Percentiles rank a stretch among this genome's conserved stretches.
Conservation (phyloP, 169 alveolate genomes). For the Neospora caninum region DNA sequence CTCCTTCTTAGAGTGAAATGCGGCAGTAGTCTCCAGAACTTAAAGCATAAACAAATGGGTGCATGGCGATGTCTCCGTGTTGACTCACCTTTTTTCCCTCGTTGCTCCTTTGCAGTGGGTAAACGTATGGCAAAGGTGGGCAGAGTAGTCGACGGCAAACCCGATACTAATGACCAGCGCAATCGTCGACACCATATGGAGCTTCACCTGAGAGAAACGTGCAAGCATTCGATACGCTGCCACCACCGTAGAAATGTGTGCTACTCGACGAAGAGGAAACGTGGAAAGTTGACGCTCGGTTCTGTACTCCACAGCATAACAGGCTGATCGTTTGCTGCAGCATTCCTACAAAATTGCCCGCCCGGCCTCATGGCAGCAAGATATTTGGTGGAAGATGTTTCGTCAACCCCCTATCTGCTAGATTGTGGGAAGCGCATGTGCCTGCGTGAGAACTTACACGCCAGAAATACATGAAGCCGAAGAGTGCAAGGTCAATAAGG, state of each 20-base stretch:
- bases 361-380: too few relatives aligned
- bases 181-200: slow-evolving; percentile 80
- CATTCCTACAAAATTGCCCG: too few relatives aligned
- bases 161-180: slow-evolving; percentile 78
- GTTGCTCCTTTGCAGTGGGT: slow-evolving; percentile 75
- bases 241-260: neutral
- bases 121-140: slow-evolving; percentile 82
- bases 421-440: neutral
- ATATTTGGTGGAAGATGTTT: too few relatives aligned
- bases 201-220: slow-evolving; percentile 61
- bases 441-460: slow-evolving; percentile 40
- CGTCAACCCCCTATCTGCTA: neutral
- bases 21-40: too few relatives aligned
- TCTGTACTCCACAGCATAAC: neutral
- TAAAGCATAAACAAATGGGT: too few relatives aligned
- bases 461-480: slow-evolving; percentile 81
- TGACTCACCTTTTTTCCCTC: slow-evolving; percentile 68
- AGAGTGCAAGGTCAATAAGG: slow-evolving; percentile 77
- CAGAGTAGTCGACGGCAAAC: slow-evolving; percentile 80
- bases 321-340: neutral
- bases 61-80: neutral
- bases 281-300: neutral
- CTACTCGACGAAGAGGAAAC: neutral
- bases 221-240: neutral
- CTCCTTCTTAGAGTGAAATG: too few relatives aligned